Evolutionary conservation across 768 basidiomycete species (phyloP), one percentile per base, ranked within the genome.

Genomic region (Melanogaster broomeanus): DNA sequence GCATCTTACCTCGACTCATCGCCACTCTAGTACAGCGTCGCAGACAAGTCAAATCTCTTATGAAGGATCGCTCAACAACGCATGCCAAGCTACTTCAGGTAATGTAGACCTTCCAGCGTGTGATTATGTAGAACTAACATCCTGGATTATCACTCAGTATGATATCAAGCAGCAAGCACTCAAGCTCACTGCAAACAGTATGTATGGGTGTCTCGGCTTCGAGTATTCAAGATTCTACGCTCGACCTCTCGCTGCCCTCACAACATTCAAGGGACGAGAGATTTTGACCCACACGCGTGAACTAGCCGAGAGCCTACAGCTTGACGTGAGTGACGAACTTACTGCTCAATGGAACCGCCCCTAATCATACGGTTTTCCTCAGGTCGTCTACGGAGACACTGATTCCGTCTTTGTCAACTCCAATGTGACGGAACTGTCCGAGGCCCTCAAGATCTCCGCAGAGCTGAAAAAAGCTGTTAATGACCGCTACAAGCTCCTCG

Each of bases 141-240:
- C 28, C 34, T 8, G 33, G 42, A 9, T 39, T 8, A 28, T 38
- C 13, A 24, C 50, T 2, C 62, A 98, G 91, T 98, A 88, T 63
- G 94, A 99, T 62, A 97, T 98, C 74, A 94, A 93, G 65, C 97
- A 99, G 61, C 87, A 91, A 69, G 97, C 97, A 1, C 77, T 98
- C 44, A 98, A 98, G 73, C 84, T 98, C 30, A 99, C 97, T 4
- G 97, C 97, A 43, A 98, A 99, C 74, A 95, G 92, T 77, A 99
- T 98, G 97, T 99, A 99, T 69, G 97, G 97, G 16, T 99, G 97
- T 77, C 85, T 99, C 19, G 97, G 97, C 42, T 98, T 98, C 66
- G 93, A 95, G 64, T 90, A 93, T 60, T 98, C 97, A 10, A 77
- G 97, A 44, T 98, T 98, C 77, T 98, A 94, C 58, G 97, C 97